Conservation (phyloP, 1,284 basidiomycete genomes). For the Anthracocystis panici-leucophaei region DNA sequence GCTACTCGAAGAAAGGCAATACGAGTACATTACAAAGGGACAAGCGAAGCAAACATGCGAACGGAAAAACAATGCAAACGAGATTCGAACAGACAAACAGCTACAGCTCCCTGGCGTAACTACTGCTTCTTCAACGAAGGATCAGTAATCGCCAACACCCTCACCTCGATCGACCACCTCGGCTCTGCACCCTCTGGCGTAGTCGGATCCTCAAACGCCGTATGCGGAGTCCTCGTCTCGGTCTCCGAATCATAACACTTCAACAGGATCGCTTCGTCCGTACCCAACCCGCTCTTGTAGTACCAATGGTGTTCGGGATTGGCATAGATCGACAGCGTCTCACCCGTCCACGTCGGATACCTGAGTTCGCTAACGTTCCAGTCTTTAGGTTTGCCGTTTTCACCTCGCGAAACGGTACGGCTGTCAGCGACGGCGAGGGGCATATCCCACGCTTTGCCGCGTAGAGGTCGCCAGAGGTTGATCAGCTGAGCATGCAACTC, state of each 20-base stretch:
- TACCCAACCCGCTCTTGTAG: constrained; percentile 76
- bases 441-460: constrained; percentile 74
- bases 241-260: constrained; percentile 75
- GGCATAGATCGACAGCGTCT: constrained; percentile 72
- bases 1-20: neutral
- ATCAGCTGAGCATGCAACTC: constrained; percentile 76
- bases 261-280: constrained; percentile 77
- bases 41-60: neutral
- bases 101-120: neutral
- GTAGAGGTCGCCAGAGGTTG: constrained; percentile 80
- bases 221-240: constrained; percentile 59
- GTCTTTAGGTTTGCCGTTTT: constrained; percentile 46
- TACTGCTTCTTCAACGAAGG: constrained; percentile 21
- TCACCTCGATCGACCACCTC: constrained; percentile 56
- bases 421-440: constrained; percentile 78
- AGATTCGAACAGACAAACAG: neutral
- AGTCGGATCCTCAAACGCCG: constrained; percentile 56
- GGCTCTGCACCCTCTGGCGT: constrained; percentile 51
- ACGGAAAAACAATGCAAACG: neutral
- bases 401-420: constrained; percentile 71
- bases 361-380: constrained; percentile 50
- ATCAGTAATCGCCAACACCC: constrained; percentile 57
- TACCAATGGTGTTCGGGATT: constrained; percentile 76
- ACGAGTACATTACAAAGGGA: constrained; percentile 6
- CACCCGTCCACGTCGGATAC: constrained; percentile 54